Evolutionary conservation across 1,284 basidiomycete genomes (phyloP).

Genomic region (Fomitopsis palustris): DNA sequence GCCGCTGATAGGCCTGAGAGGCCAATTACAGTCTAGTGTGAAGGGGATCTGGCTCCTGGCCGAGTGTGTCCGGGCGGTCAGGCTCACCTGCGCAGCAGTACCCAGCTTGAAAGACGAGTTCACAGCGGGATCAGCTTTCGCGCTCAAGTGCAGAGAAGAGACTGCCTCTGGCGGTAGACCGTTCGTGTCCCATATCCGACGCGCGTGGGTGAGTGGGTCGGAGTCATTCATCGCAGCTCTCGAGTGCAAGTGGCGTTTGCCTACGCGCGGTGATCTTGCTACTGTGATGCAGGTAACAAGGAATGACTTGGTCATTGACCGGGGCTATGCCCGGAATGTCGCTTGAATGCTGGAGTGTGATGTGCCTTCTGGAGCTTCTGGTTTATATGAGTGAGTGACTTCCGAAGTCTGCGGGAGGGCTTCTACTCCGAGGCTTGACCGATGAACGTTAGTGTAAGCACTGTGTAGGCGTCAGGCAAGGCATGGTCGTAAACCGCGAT

Average conservation of each 20-base stretch:
- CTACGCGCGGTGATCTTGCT: neutral
- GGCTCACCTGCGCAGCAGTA: slow-evolving; percentile 43
- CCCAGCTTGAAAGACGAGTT: slow-evolving; percentile 51
- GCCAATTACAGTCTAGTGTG: slow-evolving; percentile 44
- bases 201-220: slow-evolving; percentile 10
- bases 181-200: slow-evolving; percentile 34
- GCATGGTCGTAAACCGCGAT: too few species aligned
- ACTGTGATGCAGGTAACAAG: neutral
- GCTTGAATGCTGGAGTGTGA: too few species aligned
- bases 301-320: neutral
- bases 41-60: neutral
- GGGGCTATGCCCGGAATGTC: too few species aligned
- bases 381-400: too few species aligned
- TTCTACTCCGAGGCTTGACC: too few species aligned
- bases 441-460: too few species aligned
- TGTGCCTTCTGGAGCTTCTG: too few species aligned
- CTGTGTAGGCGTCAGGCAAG: too few species aligned
- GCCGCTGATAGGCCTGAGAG: slow-evolving; percentile 52
- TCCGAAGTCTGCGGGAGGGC: too few species aligned
- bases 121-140: slow-evolving; percentile 38
- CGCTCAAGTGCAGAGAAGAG: slow-evolving; percentile 32
- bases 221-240: neutral
- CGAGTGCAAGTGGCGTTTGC: neutral
- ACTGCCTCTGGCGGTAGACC: slow-evolving; percentile 36
- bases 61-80: neutral